A percentile compares a stretch with the other conserved stretches of the same genome.
Evolutionary conservation across 2,329 filamentous ascomycete genomes (phyloP).

Genomic region (Chaetomiaceae sp.): DNA sequence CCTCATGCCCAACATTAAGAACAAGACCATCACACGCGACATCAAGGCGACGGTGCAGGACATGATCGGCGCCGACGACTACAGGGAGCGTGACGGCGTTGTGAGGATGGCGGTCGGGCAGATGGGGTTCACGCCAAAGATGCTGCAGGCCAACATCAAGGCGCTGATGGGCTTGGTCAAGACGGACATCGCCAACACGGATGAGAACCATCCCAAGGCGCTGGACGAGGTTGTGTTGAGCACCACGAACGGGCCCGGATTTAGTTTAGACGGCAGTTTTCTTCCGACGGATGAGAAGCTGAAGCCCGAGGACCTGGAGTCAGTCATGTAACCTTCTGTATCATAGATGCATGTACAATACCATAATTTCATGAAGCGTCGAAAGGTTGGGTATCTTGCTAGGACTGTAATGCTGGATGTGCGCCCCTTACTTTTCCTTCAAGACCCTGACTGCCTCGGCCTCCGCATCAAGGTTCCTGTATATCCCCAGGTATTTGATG

Average conservation of each 20-base stretch:
- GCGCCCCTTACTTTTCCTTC: slow-evolving; percentile 34
- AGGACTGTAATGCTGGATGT: not conserved
- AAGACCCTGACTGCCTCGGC: slow-evolving; percentile 49
- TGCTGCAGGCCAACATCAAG: slow-evolving; percentile 80
- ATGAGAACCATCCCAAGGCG: slow-evolving; percentile 50
- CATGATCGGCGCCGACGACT: slow-evolving; percentile 78
- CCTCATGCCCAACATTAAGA: slow-evolving; percentile 86
- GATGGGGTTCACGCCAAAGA: slow-evolving; percentile 79
- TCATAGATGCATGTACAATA: slow-evolving; percentile 25
- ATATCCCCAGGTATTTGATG: slow-evolving; percentile 50
- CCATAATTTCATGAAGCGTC: slow-evolving; percentile 19
- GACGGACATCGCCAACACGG: slow-evolving; percentile 67
- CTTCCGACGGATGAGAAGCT: slow-evolving; percentile 56
- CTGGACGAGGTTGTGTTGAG: slow-evolving; percentile 75
- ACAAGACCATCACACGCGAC: slow-evolving; percentile 82
- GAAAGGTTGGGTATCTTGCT: slow-evolving; percentile 28
- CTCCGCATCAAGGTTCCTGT: slow-evolving; percentile 49
- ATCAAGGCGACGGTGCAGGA: slow-evolving; percentile 71
- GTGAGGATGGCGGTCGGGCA: slow-evolving; percentile 89
- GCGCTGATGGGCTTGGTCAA: slow-evolving; percentile 71
- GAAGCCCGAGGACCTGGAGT: slow-evolving; percentile 48
- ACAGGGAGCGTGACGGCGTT: slow-evolving; percentile 79
- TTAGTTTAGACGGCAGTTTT: slow-evolving; percentile 81
- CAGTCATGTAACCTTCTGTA: slow-evolving; percentile 45
- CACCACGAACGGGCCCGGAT: slow-evolving; percentile 79